A percentile compares a stretch with the other conserved stretches of the same genome.
Evolutionary conservation across 768 basidiomycete species (phyloP).

Genomic region (Termitomyces sp.): DNA sequence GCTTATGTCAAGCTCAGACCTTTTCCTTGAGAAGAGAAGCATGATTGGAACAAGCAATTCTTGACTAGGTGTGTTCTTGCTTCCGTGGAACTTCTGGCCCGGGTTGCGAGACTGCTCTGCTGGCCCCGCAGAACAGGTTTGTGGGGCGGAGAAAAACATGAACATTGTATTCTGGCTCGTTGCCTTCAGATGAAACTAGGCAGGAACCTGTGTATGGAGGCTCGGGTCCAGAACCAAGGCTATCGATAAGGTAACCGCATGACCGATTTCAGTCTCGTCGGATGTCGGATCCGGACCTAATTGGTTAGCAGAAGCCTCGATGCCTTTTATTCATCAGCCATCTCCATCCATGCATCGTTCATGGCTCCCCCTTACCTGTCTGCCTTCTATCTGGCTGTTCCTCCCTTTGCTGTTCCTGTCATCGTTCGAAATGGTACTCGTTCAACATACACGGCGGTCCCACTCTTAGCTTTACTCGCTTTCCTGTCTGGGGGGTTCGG

Average conservation of each 20-base stretch:
- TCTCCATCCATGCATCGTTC: not conserved
- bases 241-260: not conserved
- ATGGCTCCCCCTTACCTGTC: slow-evolving; percentile 4
- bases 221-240: not conserved
- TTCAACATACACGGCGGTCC: slow-evolving; percentile 5
- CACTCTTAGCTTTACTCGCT: slow-evolving; percentile 8
- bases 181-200: not conserved
- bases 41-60: not conserved
- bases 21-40: not conserved
- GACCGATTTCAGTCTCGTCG: not conserved
- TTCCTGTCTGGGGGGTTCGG: slow-evolving; percentile 5
- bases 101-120: not conserved
- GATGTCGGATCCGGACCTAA: not conserved
- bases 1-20: not conserved
- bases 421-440: not conserved
- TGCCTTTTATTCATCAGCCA: not conserved
- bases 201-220: not conserved
- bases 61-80: not conserved
- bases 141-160: not conserved
- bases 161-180: not conserved
- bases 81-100: not conserved
- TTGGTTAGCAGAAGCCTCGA: no score
- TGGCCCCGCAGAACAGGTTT: not conserved
- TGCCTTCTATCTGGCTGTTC: slow-evolving; percentile 1
- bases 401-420: slow-evolving; percentile 3